Base-by-base conservation (phyloP, 768 basidiomycete genomes). In the Sutorius australiensis region DNA sequence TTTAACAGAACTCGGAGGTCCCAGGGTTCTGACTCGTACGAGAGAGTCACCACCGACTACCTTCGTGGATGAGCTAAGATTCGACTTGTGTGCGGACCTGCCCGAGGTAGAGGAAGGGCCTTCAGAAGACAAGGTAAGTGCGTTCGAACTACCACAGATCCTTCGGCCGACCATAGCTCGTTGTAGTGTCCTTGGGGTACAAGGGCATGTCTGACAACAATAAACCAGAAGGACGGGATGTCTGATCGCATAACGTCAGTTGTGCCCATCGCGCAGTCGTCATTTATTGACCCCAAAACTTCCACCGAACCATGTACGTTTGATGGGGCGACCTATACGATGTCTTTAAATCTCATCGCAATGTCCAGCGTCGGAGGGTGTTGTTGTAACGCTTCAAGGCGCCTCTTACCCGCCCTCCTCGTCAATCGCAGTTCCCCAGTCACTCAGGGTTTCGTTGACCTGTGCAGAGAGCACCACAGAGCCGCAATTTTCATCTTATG, bases 51-150 rank as follows among this genome's bases (percentile, higher is more conserved):
- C 87, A 5, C 91, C 91, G 28, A 85, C 78, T n/a, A 72, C 62
- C 11, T 82, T 77, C 61, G 51, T 77, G 8, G 84, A 91, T 56
- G 73, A 75, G 14, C 67, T 91, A 11, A 73, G 76, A 55, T 86
- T 92, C 61, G 73, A 91, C 65, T 61, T 92, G 36, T 93, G 91
- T 62, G 75, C 67, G 14, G 83, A 86, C 50, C 65, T 92, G 51
- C 64, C 74, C 43, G 57, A 48, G 24, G 63, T 75, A 56, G 77
- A 80, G 30, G 76, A 63, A 32, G 71, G 84, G 17, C 59, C 75
- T 28, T 72, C 79, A 3, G 62, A 67, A 28, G 91, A 93, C 72
- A 89, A 91, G 80, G 90, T 90, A 63, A 80, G 90, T 90, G 63
- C 58, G 80, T 72, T 40, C 37, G 31, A 36, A 27, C 12, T 42